Evolutionary conservation across 2,329 filamentous ascomycete species (phyloP).

Genomic region (Hypocrella siamensis): DNA sequence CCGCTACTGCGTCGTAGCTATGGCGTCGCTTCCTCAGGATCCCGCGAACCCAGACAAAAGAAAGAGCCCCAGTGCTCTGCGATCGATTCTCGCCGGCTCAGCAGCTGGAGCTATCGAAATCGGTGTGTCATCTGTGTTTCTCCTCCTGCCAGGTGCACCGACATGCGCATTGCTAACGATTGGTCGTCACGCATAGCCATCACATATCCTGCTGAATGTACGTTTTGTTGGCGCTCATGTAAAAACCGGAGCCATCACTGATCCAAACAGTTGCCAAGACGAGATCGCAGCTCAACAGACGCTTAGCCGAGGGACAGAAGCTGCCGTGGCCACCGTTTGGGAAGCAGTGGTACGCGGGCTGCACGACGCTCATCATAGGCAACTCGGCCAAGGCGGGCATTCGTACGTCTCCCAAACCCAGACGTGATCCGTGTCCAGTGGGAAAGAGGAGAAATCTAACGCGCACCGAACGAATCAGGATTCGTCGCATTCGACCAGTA

Average conservation of each 20-base stretch:
- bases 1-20: constrained; percentile 6
- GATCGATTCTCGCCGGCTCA: constrained; percentile 82
- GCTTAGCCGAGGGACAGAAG: constrained; percentile 67
- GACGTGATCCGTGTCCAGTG: background rate
- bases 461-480: constrained; percentile 8
- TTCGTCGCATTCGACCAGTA: constrained; percentile 97
- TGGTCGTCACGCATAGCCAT: constrained; percentile 38
- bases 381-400: constrained; percentile 96
- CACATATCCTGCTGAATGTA: constrained; percentile 90
- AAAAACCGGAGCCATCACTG: constrained; percentile 1
- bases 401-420: constrained; percentile 37
- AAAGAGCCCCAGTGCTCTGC: constrained; percentile 58
- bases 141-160: background rate
- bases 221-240: constrained; percentile 14
- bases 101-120: constrained; percentile 94
- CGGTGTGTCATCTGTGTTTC: constrained; percentile 30
- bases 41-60: constrained; percentile 13
- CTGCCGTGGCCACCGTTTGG: constrained; percentile 92
- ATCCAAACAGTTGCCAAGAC: constrained; percentile 67
- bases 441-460: background rate
- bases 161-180: background rate
- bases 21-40: constrained; percentile 14
- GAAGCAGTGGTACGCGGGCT: constrained; percentile 90
- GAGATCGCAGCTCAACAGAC: constrained; percentile 78
- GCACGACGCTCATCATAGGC: constrained; percentile 90